phyloP scores from a whole-genome alignment of 345 rosid species.

The Eucalyptus curtisii region DNA sequence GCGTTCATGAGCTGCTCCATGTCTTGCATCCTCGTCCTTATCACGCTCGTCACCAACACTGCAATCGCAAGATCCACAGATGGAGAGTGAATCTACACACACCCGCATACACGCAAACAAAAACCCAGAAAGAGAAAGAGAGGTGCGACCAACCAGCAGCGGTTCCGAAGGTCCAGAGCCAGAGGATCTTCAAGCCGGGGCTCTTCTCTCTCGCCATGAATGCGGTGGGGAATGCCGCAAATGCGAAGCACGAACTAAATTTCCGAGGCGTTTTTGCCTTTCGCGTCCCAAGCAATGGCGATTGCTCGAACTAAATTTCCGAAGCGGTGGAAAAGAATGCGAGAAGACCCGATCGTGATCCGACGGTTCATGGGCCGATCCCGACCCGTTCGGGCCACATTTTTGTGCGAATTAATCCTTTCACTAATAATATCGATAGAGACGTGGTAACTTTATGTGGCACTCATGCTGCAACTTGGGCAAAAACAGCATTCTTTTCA shows the following conservation, averaged over 20 bases:
- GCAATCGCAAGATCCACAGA: background rate
- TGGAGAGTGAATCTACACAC: background rate
- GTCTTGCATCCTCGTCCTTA: constrained; percentile 56
- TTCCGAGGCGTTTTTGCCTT: background rate
- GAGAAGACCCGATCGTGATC: background rate
- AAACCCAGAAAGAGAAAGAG: background rate
- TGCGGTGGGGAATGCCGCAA: background rate
- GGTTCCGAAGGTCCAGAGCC: constrained; percentile 81
- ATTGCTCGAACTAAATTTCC: no score
- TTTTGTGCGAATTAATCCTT: background rate
- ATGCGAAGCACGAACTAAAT: background rate
- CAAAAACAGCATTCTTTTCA: no score
- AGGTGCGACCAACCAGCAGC: constrained; percentile 36
- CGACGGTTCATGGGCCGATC: background rate
- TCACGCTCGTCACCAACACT: constrained; percentile 67
- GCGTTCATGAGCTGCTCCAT: constrained; percentile 39
- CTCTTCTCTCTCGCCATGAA: constrained; percentile 55
- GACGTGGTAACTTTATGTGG: background rate
- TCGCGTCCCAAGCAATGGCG: no score
- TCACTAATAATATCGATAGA: background rate
- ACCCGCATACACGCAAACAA: background rate
- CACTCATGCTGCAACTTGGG: background rate
- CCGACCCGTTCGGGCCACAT: background rate
- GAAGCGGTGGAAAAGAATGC: background rate
- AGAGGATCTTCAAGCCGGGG: constrained; percentile 74